A percentile compares a stretch with the other conserved stretches of the same genome.
phyloP scores from a whole-genome alignment of 495 filamentous ascomycete species.

The Bacidia gigantensis region DNA sequence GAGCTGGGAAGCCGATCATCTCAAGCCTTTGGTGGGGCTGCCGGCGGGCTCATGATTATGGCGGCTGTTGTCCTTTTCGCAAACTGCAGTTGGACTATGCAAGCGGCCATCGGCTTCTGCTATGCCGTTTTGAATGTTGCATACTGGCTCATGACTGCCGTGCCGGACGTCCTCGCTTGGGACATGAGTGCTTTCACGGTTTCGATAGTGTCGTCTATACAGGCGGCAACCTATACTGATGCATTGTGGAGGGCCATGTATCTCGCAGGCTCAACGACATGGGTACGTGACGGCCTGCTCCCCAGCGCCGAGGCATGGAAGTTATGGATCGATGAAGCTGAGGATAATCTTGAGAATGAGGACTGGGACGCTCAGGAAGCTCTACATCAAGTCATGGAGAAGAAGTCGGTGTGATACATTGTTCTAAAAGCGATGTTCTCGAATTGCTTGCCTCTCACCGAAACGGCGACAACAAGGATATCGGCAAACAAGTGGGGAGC shows the following conservation, averaged over 20 bases:
- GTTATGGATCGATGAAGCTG: not conserved
- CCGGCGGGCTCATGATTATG: not conserved
- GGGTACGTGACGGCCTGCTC: not conserved
- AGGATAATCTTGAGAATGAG: not conserved
- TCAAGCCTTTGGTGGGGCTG: too few relatives aligned
- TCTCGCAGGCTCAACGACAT: not conserved
- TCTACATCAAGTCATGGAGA: too few relatives aligned
- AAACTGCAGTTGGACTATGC: slow-evolving; percentile 39
- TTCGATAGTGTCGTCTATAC: not conserved
- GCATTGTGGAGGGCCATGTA: not conserved
- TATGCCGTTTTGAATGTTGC: slow-evolving; percentile 47
- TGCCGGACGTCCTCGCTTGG: slow-evolving; percentile 18
- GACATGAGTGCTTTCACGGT: not conserved
- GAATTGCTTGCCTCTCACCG: too few relatives aligned
- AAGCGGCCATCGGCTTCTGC: slow-evolving; percentile 40
- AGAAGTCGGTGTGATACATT: too few relatives aligned
- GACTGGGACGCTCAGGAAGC: not conserved
- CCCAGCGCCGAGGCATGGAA: not conserved
- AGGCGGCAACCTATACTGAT: not conserved
- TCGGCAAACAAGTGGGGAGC: too few relatives aligned
- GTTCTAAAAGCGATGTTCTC: too few relatives aligned
- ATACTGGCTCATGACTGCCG: slow-evolving; percentile 43
- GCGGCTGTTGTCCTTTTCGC: not conserved
- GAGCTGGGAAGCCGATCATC: too few relatives aligned
- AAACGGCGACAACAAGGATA: too few relatives aligned